Percentiles rank a stretch among this genome's conserved stretches.
These are phyloP conservation scores for Tylopilus subfusipes DNA, from an alignment of 768 basidiomycete genomes.

Conservation along the genomic window DNA sequence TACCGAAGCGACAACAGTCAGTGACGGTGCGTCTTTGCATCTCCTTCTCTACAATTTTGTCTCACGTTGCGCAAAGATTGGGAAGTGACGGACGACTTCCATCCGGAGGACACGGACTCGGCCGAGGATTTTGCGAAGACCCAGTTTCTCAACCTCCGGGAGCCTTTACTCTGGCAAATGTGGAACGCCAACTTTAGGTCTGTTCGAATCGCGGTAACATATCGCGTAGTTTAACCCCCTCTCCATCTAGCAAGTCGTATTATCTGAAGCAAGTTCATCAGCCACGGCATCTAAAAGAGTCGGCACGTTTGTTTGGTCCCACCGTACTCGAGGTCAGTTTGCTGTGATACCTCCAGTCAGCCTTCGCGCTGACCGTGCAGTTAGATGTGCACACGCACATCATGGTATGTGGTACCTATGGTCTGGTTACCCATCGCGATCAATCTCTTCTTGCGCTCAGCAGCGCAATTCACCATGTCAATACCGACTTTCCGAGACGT, in stretches of 20 bases:
- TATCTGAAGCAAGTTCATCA: conserved; percentile 97
- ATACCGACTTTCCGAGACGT: conserved; percentile 60
- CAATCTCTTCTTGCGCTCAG: conserved; percentile 79
- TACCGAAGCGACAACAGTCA: conserved; percentile 65
- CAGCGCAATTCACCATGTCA: conserved; percentile 73
- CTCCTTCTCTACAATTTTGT: not conserved
- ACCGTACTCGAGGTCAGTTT: conserved; percentile 68
- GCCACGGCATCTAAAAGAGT: conserved; percentile 79
- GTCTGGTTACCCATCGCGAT: conserved; percentile 86
- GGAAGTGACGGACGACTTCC: conserved; percentile 86
- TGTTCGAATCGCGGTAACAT: conserved; percentile 13
- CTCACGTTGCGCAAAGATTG: conserved; percentile 54
- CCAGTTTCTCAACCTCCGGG: conserved; percentile 85
- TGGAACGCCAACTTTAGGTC: conserved; percentile 84
- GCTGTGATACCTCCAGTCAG: not conserved
- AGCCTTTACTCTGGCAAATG: conserved; percentile 82
- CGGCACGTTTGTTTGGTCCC: conserved; percentile 85
- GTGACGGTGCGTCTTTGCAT: conserved; percentile 59
- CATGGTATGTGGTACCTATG: conserved; percentile 91
- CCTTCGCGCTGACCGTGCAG: not conserved
- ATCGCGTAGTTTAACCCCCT: not conserved
- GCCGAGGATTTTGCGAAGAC: conserved; percentile 82
- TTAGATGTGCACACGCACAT: conserved; percentile 76
- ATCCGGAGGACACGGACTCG: conserved; percentile 85
- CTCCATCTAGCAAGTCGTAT: conserved; percentile 82